Conservation (phyloP, 371 early-diverging fungal genomes). For the Zopfochytrium polystomum region DNA sequence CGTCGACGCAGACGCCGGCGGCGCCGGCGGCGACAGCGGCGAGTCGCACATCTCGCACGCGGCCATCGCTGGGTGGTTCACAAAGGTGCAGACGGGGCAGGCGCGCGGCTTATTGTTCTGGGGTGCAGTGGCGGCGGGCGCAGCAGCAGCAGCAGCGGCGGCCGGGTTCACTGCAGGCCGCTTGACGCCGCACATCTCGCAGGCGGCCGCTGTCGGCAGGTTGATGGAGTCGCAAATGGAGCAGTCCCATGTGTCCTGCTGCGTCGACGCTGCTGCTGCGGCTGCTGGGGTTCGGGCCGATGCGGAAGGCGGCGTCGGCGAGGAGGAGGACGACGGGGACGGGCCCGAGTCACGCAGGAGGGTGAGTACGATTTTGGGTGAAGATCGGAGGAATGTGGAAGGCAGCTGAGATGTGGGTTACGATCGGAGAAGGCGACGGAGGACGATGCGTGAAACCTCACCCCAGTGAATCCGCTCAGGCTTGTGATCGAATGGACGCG, state of each 20-base stretch:
- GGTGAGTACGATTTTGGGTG: conserved; percentile 35
- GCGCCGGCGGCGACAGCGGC: conserved; percentile 19
- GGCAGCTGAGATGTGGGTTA: not conserved
- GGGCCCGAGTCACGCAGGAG: no score
- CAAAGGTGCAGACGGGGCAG: conserved; percentile 64
- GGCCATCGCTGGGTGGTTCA: conserved; percentile 75
- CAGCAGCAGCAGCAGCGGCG: conserved; percentile 1
- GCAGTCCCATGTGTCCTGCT: conserved; percentile 61
- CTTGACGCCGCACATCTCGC: conserved; percentile 72
- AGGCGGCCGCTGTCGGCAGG: conserved; percentile 48
- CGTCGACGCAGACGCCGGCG: not conserved
- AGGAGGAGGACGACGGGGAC: no score
- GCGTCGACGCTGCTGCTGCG: conserved; percentile 2
- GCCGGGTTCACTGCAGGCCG: conserved; percentile 19
- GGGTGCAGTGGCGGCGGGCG: not conserved
- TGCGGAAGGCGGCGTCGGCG: not conserved
- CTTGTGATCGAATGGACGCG: conserved; percentile 2
- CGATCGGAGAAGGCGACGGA: not conserved
- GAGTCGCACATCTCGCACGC: conserved; percentile 60
- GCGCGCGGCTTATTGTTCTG: no score
- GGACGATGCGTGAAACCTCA: conserved; percentile 1
- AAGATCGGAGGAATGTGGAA: conserved; percentile 11
- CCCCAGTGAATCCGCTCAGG: conserved; percentile 17
- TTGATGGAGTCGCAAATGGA: conserved; percentile 70
- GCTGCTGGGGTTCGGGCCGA: not conserved